These are phyloP conservation scores for Cyamopsis tetragonoloba DNA, from an alignment of 306 rosid genomes.

Conservation along the genomic window DNA sequence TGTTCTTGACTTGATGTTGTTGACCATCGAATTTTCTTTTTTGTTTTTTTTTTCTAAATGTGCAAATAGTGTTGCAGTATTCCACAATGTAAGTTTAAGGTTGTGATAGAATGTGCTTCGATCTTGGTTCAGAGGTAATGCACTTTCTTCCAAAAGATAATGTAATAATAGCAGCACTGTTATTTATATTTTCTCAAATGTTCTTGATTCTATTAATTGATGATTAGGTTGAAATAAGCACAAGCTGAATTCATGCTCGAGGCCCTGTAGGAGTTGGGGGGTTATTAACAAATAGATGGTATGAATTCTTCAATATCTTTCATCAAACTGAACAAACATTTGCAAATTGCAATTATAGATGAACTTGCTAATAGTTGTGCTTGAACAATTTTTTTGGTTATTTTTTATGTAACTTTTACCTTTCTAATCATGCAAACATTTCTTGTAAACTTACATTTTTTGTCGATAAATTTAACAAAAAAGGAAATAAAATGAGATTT, in stretches of 20 bases:
- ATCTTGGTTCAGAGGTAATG: conserved; percentile 79
- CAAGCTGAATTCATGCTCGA: conserved; percentile 78
- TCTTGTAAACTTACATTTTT: neutral
- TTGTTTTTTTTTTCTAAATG: neutral
- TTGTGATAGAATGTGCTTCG: conserved; percentile 81
- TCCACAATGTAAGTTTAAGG: conserved; percentile 80
- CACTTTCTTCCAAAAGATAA: neutral
- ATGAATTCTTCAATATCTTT: conserved; percentile 17
- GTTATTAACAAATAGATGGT: conserved; percentile 82
- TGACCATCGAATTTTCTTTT: neutral
- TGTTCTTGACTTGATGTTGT: conserved; percentile 11
- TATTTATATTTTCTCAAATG: conserved; percentile 5
- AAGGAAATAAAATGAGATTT: no score
- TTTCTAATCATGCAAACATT: neutral
- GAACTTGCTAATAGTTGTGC: neutral
- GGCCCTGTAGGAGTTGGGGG: conserved; percentile 99
- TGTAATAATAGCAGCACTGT: neutral
- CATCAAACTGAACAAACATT: neutral
- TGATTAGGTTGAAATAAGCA: conserved; percentile 78
- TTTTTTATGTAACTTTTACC: neutral
- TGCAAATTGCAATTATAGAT: neutral
- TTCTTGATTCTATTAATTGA: conserved; percentile 8
- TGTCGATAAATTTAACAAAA: no score
- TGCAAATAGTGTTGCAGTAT: conserved; percentile 67
- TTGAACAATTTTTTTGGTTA: neutral